Conservation (phyloP, 225 moss, liverwort and hornwort genomes). For the Pseudoscleropodium purum region DNA sequence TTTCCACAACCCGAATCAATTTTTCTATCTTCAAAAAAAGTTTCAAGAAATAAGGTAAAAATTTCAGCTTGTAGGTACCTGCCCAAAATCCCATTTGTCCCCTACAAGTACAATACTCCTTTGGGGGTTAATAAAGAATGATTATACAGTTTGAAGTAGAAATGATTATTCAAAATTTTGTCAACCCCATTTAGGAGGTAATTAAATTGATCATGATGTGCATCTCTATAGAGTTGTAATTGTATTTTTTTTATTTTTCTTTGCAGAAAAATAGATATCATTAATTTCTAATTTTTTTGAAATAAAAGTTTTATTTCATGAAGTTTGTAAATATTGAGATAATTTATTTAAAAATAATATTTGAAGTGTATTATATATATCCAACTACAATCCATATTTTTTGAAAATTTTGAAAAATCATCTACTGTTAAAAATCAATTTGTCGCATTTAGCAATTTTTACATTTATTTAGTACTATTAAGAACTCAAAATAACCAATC, state of each 20-base stretch:
- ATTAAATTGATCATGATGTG: neutral
- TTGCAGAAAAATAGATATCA: neutral
- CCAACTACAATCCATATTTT: neutral
- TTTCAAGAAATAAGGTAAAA: too few species aligned
- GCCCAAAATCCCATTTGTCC: too few species aligned
- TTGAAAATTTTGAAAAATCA: neutral
- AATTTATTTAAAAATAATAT: neutral
- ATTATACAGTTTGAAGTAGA: neutral
- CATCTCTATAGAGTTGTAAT: neutral
- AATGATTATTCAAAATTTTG: neutral
- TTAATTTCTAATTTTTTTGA: too few species aligned
- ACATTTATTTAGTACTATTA: neutral
- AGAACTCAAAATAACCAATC: neutral
- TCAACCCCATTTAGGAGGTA: neutral
- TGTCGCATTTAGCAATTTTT: fast-evolving
- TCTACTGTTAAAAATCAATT: neutral
- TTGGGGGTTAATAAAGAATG: neutral
- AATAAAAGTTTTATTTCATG: too few species aligned
- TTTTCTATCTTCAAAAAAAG: too few species aligned
- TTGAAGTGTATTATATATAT: neutral
- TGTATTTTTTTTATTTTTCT: too few species aligned
- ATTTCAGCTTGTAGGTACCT: too few species aligned
- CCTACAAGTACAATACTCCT: too few species aligned
- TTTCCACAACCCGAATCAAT: too few species aligned
- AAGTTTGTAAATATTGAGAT: neutral